These are phyloP conservation scores for Pythium monospermum DNA, from an alignment of 352 stramenopile genomes.

Conservation along the genomic window DNA sequence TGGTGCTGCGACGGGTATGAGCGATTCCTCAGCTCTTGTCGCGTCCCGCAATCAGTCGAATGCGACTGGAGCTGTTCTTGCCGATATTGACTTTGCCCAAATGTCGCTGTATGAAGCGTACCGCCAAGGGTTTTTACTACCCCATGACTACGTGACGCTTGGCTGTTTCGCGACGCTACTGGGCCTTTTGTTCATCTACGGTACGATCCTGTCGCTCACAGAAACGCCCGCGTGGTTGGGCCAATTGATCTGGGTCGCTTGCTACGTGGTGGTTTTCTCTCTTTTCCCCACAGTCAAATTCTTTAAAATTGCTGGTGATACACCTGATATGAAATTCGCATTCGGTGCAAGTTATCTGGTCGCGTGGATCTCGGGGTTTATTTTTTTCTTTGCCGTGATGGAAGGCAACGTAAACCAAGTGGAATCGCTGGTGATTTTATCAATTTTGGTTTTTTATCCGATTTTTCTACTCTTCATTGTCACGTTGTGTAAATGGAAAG, in stretches of 20 bases:
- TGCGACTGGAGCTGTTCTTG: no score
- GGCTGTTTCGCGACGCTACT: conserved; percentile 52
- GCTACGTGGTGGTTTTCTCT: conserved; percentile 65
- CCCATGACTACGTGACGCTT: conserved; percentile 72
- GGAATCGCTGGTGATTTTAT: conserved; percentile 71
- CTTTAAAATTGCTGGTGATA: conserved; percentile 61
- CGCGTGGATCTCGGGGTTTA: conserved; percentile 62
- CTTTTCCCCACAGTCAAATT: conserved; percentile 71
- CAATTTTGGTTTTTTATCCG: conserved; percentile 75
- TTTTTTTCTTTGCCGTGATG: conserved; percentile 68
- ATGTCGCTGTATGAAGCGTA: conserved; percentile 77
- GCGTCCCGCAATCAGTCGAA: no score
- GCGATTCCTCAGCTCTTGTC: not conserved
- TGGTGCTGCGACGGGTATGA: not conserved
- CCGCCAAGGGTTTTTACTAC: conserved; percentile 59
- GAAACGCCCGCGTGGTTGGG: conserved; percentile 65
- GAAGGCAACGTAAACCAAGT: conserved; percentile 55
- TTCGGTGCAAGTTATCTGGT: conserved; percentile 50
- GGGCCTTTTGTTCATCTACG: conserved; percentile 60
- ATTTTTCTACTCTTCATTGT: conserved; percentile 68
- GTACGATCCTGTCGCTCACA: conserved; percentile 53
- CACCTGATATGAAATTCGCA: conserved; percentile 47
- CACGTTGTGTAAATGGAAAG: conserved; percentile 73
- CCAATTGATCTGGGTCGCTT: conserved; percentile 62
- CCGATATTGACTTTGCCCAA: conserved; percentile 50